These are phyloP conservation scores for Pythium dissimile DNA, from an alignment of 352 stramenopile genomes.

Conservation along the genomic window DNA sequence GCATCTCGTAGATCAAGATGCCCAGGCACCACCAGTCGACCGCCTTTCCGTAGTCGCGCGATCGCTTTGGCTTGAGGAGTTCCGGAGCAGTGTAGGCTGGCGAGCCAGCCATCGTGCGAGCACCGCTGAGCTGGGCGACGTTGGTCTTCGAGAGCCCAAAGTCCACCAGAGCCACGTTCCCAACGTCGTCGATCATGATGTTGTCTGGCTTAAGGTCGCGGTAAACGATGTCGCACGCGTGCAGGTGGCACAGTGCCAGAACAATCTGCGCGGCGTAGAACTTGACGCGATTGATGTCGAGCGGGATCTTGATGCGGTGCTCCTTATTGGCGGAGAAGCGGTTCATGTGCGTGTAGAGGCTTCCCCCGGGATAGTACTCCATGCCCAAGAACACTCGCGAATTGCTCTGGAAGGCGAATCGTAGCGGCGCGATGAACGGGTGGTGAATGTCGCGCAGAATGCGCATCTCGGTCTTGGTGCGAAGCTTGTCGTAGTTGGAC, in stretches of 20 bases:
- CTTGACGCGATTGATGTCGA: conserved; percentile 72
- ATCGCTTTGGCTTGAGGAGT: conserved; percentile 79
- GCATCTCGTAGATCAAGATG: conserved; percentile 91
- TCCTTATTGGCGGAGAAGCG: conserved; percentile 90
- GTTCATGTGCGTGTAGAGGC: conserved; percentile 90
- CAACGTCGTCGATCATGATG: conserved; percentile 92
- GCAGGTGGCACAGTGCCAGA: conserved; percentile 87
- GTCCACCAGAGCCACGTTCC: conserved; percentile 93
- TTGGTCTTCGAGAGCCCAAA: conserved; percentile 94
- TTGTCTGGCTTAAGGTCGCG: conserved; percentile 96
- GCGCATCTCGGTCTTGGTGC: conserved; percentile 90
- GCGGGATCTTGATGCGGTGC: conserved; percentile 81
- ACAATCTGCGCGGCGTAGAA: conserved; percentile 94
- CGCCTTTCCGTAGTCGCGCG: conserved; percentile 82
- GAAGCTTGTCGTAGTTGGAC: conserved; percentile 90
- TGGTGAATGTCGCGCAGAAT: conserved; percentile 90
- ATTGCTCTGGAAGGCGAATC: conserved; percentile 84
- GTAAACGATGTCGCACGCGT: conserved; percentile 94
- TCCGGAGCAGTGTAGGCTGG: conserved; percentile 81
- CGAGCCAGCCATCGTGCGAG: conserved; percentile 82
- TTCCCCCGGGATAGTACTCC: conserved; percentile 83
- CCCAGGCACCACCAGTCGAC: conserved; percentile 88
- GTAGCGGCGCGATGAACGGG: conserved; percentile 90
- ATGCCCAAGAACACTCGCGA: conserved; percentile 81
- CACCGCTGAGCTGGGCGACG: conserved; percentile 78